Evolutionary conservation across 108 stramenopile genomes (phyloP).

Genomic region (Nitzschia inconspicua): DNA sequence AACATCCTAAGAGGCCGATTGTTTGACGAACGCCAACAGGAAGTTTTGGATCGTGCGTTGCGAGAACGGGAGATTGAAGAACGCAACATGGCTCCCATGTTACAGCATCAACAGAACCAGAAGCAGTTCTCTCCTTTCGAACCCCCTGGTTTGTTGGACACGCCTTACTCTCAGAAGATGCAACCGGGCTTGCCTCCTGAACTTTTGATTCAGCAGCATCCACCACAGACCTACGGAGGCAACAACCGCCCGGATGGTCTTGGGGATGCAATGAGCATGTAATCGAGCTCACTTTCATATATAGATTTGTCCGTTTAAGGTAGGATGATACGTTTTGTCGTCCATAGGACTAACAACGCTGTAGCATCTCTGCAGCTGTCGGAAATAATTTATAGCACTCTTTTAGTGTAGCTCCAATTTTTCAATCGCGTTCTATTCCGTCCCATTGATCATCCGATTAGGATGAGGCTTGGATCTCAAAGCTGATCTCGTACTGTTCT

Average conservation of each 20-base stretch:
- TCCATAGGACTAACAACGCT: no score
- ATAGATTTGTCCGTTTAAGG: no score
- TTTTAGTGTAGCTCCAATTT: no score
- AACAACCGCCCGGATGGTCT: constrained; percentile 8
- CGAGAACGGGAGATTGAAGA: constrained; percentile 48
- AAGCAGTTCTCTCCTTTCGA: constrained; percentile 50
- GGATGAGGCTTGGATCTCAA: no score
- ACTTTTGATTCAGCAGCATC: constrained; percentile 14
- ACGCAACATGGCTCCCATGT: constrained; percentile 21
- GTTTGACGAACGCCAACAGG: constrained; percentile 61
- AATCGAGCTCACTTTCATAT: no score
- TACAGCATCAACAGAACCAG: constrained; percentile 7
- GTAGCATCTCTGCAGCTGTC: no score
- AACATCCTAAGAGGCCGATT: constrained; percentile 74
- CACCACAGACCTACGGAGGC: not conserved
- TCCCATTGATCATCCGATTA: no score
- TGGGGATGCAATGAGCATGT: constrained; percentile 4
- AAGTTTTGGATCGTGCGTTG: constrained; percentile 65
- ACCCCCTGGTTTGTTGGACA: constrained; percentile 46
- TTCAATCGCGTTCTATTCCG: no score
- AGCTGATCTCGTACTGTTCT: no score
- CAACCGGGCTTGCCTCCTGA: constrained; percentile 25
- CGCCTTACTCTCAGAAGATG: constrained; percentile 27
- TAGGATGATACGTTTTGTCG: no score
- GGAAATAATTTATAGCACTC: no score